These are phyloP conservation scores for Rhodotorula paludigena DNA, from an alignment of 768 basidiomycete genomes.

Conservation along the genomic window DNA sequence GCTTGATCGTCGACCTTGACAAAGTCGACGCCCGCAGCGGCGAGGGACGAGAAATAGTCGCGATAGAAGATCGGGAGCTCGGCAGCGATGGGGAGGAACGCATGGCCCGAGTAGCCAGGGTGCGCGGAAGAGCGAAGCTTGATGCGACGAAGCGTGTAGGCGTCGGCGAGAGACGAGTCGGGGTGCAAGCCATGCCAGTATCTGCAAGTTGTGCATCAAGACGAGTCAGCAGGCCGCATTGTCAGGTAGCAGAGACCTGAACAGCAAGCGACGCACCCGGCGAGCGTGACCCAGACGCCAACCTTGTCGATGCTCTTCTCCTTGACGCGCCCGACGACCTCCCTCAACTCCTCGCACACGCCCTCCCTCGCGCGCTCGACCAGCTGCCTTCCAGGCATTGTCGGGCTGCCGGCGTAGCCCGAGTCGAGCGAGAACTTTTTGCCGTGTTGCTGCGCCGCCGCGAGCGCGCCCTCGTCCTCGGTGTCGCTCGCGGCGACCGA, in stretches of 20 bases:
- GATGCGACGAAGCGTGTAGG: constrained; percentile 18
- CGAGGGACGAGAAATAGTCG: constrained; percentile 36
- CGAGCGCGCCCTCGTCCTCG: background rate
- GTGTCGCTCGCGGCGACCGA: background rate
- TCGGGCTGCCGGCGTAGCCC: constrained; percentile 8
- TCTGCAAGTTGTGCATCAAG: background rate
- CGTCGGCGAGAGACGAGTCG: constrained; percentile 3
- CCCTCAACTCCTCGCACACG: constrained; percentile 6
- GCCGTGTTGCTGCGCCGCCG: background rate
- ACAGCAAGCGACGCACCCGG: constrained; percentile 4
- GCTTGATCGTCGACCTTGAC: constrained; percentile 44
- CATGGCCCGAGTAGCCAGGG: background rate
- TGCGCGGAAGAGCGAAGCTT: constrained; percentile 1
- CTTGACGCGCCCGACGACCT: constrained; percentile 27
- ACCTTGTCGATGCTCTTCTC: constrained; percentile 26
- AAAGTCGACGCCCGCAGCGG: constrained; percentile 34
- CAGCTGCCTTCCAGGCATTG: background rate
- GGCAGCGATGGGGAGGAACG: constrained; percentile 22
- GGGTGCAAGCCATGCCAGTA: constrained; percentile 41
- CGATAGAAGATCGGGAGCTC: constrained; percentile 19
- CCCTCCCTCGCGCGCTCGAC: background rate
- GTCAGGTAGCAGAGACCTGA: background rate
- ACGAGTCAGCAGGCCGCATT: background rate
- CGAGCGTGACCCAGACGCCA: constrained; percentile 42
- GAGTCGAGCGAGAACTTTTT: background rate